These are phyloP conservation scores for Aspergillus chevalieri DNA, from an alignment of 2,329 filamentous ascomycete species.

Conservation along the genomic window DNA sequence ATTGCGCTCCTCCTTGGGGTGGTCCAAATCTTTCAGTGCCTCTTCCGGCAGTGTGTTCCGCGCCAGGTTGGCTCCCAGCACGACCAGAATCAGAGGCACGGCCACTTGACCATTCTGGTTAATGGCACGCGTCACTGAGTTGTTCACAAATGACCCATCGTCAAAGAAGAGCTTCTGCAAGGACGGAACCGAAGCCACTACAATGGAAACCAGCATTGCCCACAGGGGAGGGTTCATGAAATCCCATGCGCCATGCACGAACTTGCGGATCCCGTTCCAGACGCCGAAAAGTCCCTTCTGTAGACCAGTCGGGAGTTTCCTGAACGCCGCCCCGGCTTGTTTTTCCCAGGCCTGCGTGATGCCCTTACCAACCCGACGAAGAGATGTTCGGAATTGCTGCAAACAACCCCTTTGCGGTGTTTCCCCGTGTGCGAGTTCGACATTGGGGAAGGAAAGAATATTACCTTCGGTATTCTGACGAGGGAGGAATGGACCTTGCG, in stretches of 20 bases:
- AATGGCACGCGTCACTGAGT: slow-evolving; percentile 85
- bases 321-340: slow-evolving; percentile 34
- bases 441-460: slow-evolving; percentile 54
- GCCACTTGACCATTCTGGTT: slow-evolving; percentile 81
- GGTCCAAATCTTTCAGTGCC: slow-evolving; percentile 61
- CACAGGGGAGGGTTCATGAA: slow-evolving; percentile 99
- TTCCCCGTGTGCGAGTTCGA: slow-evolving; percentile 25
- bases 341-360: slow-evolving; percentile 15
- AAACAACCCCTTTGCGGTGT: slow-evolving; percentile 21
- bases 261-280: slow-evolving; percentile 41
- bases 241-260: slow-evolving; percentile 67
- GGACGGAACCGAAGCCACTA: slow-evolving; percentile 79
- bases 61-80: slow-evolving; percentile 88
- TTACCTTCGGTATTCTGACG: slow-evolving; percentile 43
- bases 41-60: slow-evolving; percentile 76
- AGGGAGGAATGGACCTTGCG: slow-evolving; percentile 29
- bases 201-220: slow-evolving; percentile 89
- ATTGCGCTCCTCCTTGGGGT: slow-evolving; percentile 62
- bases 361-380: slow-evolving; percentile 14
- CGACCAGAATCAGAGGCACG: slow-evolving; percentile 89
- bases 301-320: slow-evolving; percentile 46
- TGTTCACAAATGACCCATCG: slow-evolving; percentile 81
- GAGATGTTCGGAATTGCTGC: slow-evolving; percentile 21
- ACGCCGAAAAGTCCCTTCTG: slow-evolving; percentile 46
- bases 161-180: slow-evolving; percentile 84